Evolutionary conservation across 2,329 filamentous ascomycete genomes (phyloP).

Genomic region (Colletotrichum endophyticum): DNA sequence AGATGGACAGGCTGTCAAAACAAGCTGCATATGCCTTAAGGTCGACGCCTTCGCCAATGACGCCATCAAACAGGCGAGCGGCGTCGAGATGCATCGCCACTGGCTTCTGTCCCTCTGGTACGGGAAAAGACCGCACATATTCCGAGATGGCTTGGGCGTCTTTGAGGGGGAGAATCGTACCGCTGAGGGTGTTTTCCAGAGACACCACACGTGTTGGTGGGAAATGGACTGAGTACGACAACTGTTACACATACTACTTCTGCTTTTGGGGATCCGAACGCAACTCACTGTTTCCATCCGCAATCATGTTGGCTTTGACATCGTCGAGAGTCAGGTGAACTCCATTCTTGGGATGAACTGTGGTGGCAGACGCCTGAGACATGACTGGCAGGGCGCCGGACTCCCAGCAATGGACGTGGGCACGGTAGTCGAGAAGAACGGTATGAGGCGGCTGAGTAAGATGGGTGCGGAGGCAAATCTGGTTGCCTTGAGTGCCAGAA

Average conservation of each 20-base stretch:
- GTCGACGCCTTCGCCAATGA: neutral
- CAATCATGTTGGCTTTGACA: neutral
- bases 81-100: neutral
- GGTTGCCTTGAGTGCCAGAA: neutral
- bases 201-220: neutral
- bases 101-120: neutral
- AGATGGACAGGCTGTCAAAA: neutral
- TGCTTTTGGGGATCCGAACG: rapidly evolving
- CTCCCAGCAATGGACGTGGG: neutral
- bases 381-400: neutral
- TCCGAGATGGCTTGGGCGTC: neutral
- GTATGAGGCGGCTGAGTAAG: neutral
- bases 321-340: neutral
- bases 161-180: neutral
- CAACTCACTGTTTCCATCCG: neutral
- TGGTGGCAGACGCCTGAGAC: neutral
- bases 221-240: rapidly evolving
- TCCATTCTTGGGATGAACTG: neutral
- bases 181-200: neutral
- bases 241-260: rapidly evolving
- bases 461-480: neutral
- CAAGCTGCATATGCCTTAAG: neutral
- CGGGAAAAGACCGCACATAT: rapidly evolving
- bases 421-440: neutral
- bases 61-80: neutral